phyloP scores from a whole-genome alignment of 176 grass and related monocot species.

The Canna indica region DNA sequence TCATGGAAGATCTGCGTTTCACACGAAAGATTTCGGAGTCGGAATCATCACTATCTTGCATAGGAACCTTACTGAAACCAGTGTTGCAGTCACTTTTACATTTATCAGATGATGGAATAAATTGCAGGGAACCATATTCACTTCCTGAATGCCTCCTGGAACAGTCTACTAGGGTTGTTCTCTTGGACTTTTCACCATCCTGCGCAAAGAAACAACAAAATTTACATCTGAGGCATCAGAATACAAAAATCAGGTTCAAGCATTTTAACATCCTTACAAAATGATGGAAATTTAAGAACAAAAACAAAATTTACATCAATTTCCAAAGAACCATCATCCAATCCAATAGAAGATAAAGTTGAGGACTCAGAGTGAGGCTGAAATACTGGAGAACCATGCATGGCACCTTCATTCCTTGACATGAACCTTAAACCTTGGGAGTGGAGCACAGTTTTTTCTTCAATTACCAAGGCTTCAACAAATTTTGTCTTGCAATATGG shows the following conservation, averaged over 20 bases:
- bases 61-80: constrained; percentile 23
- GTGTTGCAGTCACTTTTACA: constrained; percentile 23
- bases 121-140: neutral
- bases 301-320: constrained; percentile 1
- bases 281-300: neutral
- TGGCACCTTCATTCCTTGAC: constrained; percentile 17
- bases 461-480: constrained; percentile 16
- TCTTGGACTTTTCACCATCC: constrained; percentile 12
- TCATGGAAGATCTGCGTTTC: constrained; percentile 51
- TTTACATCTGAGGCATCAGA: neutral
- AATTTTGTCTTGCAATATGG: constrained; percentile 22
- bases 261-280: neutral
- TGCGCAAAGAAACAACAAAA: constrained; percentile 19
- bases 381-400: neutral
- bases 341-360: constrained; percentile 1
- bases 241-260: neutral
- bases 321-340: constrained; percentile 4
- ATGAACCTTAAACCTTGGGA: constrained; percentile 14
- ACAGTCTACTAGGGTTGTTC: constrained; percentile 12
- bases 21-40: constrained; percentile 78
- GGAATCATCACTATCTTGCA: constrained; percentile 61
- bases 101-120: constrained; percentile 2
- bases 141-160: neutral
- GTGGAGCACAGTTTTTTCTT: constrained; percentile 20
- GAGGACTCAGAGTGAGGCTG: neutral